A percentile compares a stretch with the other conserved stretches of the same genome.
Evolutionary conservation across 371 early-diverging fungal genomes (phyloP).

Genomic region (Haplosporangium sp.): DNA sequence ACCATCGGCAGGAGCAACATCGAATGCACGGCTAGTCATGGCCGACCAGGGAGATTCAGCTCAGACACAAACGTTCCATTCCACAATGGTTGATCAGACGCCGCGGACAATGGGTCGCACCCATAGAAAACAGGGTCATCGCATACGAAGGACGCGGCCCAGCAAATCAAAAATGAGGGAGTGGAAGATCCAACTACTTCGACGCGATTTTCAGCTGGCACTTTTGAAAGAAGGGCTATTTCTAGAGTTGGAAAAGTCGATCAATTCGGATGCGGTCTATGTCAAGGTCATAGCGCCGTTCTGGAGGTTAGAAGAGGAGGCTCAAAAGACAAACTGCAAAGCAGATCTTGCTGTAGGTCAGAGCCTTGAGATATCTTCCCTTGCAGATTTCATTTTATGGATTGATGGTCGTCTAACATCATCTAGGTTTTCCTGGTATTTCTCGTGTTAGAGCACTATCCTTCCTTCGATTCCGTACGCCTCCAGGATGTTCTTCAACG

Average conservation of each 20-base stretch:
- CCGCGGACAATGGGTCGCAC: too few species aligned
- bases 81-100: neutral
- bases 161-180: conserved; percentile 31
- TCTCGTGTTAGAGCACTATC: conserved; percentile 18
- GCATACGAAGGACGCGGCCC: conserved; percentile 8
- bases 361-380: neutral
- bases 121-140: too few species aligned
- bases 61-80: neutral
- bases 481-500: conserved; percentile 35
- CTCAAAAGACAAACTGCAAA: conserved; percentile 48
- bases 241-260: conserved; percentile 56
- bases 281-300: conserved; percentile 63
- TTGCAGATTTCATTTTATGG: neutral
- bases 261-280: conserved; percentile 53
- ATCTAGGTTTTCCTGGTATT: neutral
- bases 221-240: conserved; percentile 56
- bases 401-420: neutral
- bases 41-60: neutral
- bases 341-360: conserved; percentile 41
- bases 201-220: conserved; percentile 51
- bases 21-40: neutral
- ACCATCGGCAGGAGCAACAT: neutral
- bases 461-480: conserved; percentile 40
- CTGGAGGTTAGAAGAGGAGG: conserved; percentile 56
- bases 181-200: conserved; percentile 34